These are phyloP conservation scores for Myrmaecium sp. DNA, from an alignment of 2,329 filamentous ascomycete species.

Conservation along the genomic window DNA sequence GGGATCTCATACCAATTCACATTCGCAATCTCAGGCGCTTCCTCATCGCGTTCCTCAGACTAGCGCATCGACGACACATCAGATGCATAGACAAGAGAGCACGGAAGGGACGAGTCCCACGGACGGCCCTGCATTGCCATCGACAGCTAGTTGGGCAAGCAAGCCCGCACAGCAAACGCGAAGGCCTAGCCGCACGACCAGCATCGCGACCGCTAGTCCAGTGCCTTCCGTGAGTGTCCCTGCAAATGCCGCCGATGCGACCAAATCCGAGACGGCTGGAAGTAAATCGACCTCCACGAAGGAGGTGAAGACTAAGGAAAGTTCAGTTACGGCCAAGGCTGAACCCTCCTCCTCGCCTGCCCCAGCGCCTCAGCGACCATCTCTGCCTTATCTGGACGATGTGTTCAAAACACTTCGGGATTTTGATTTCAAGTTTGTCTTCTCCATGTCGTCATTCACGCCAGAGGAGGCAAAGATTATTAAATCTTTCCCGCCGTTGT, in stretches of 20 bases:
- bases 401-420: constrained; percentile 23
- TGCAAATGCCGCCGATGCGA: constrained; percentile 14
- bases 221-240: constrained; percentile 36
- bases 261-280: constrained; percentile 12
- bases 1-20: constrained; percentile 30
- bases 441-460: constrained; percentile 27
- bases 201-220: constrained; percentile 66
- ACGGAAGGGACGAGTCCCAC: constrained; percentile 48
- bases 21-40: constrained; percentile 23
- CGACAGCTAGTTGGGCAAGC: constrained; percentile 83
- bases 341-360: constrained; percentile 5
- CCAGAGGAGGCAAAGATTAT: constrained; percentile 34
- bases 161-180: constrained; percentile 50
- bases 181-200: constrained; percentile 65
- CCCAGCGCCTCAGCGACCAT: constrained; percentile 7
- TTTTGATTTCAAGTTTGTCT: constrained; percentile 35
- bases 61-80: constrained; percentile 34
- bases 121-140: constrained; percentile 84
- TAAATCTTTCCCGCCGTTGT: constrained; percentile 54
- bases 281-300: constrained; percentile 10
- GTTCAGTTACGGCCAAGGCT: constrained; percentile 10
- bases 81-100: constrained; percentile 59
- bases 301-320: constrained; percentile 13
- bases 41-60: constrained; percentile 32
- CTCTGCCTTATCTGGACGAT: constrained; percentile 14